phyloP scores from a whole-genome alignment of 148 eudicot genomes.

The Cornus controversa region DNA sequence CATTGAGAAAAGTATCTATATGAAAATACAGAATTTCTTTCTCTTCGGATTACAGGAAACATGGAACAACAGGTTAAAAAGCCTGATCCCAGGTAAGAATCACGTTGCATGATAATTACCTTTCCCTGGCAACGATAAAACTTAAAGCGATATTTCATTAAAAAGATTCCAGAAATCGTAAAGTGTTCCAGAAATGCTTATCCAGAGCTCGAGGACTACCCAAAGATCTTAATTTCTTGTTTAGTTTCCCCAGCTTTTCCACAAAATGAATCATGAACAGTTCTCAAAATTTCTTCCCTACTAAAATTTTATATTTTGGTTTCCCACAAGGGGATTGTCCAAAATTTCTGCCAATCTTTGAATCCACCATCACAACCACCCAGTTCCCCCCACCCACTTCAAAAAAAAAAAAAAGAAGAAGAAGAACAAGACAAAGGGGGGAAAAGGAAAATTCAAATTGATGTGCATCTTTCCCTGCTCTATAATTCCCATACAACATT shows the following conservation, averaged over 20 bases:
- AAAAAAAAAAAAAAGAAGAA: background rate
- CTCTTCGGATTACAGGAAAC: too few species aligned
- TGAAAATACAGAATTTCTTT: too few species aligned
- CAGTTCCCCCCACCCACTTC: too few species aligned
- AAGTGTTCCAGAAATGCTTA: too few species aligned
- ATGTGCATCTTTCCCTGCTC: background rate
- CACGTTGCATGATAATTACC: background rate
- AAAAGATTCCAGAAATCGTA: too few species aligned
- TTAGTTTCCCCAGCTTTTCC: background rate
- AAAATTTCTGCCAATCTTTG: background rate
- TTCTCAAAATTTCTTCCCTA: too few species aligned
- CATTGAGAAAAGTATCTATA: too few species aligned
- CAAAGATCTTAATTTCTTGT: background rate
- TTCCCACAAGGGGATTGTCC: background rate
- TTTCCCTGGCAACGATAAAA: background rate
- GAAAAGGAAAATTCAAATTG: background rate
- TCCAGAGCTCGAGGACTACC: too few species aligned
- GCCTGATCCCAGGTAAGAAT: too few species aligned
- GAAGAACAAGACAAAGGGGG: too few species aligned
- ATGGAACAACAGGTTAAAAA: too few species aligned
- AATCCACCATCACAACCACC: background rate
- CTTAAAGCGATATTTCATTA: background rate
- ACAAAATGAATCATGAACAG: too few species aligned
- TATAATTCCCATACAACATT: background rate
- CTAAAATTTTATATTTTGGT: background rate